A percentile compares a stretch with the other conserved stretches of the same genome.
Evolutionary conservation across 2,329 filamentous ascomycete species (phyloP).

Genomic region (Elsinoe perseae): DNA sequence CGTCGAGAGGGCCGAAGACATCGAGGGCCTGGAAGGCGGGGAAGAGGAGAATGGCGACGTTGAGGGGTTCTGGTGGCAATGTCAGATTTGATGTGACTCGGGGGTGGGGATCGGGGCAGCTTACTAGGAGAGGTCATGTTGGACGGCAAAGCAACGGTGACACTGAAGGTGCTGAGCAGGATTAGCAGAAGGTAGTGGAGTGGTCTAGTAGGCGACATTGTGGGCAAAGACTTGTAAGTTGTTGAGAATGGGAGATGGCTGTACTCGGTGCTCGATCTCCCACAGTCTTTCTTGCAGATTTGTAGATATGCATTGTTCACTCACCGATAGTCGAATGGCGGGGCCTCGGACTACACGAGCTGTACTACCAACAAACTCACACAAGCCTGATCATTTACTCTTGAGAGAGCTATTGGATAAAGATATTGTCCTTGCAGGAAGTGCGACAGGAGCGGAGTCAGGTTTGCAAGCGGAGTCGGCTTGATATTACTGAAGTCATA

Average conservation of each 20-base stretch:
- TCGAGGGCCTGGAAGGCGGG: constrained; percentile 22
- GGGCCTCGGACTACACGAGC: no score
- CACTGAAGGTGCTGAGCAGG: background rate
- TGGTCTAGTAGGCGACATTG: no score
- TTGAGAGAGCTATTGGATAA: background rate
- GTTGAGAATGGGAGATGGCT: no score
- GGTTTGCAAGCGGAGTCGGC: background rate
- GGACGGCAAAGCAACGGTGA: background rate
- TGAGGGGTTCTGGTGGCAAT: background rate
- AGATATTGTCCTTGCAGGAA: background rate
- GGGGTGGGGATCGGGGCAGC: background rate
- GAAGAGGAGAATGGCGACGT: constrained; percentile 19
- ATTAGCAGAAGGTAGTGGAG: no score
- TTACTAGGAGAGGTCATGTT: background rate
- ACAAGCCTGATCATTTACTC: background rate
- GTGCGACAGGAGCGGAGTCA: background rate
- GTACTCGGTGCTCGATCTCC: no score
- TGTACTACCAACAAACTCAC: background rate
- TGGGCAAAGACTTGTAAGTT: no score
- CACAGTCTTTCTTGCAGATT: no score
- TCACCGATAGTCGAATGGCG: no score
- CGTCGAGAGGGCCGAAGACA: constrained; percentile 20
- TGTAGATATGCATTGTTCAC: no score
- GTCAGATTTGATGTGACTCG: background rate
- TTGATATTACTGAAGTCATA: background rate